These are phyloP conservation scores for Coniochaeta sp. DNA, from an alignment of 2,329 filamentous ascomycete species.

Conservation along the genomic window DNA sequence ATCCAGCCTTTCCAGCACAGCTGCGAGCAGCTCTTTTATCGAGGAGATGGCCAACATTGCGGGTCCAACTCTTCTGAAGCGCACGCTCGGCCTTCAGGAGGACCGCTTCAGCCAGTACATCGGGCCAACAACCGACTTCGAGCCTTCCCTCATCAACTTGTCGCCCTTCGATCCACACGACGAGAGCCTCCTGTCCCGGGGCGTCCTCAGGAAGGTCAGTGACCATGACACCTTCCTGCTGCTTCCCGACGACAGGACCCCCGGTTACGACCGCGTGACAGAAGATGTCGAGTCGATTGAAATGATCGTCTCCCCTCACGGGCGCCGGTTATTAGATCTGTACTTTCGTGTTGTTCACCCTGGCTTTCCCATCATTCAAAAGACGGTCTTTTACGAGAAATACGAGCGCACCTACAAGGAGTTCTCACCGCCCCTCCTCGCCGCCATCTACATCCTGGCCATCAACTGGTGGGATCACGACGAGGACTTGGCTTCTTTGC, in stretches of 20 bases:
- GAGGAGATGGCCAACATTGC: conserved; percentile 67
- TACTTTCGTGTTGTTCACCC: conserved; percentile 80
- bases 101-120: conserved; percentile 80
- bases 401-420: conserved; percentile 66
- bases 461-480: conserved; percentile 83
- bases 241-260: conserved; percentile 66
- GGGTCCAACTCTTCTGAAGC: conserved; percentile 57
- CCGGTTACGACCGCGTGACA: conserved; percentile 61
- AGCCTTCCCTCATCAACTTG: conserved; percentile 74
- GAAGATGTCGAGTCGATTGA: conserved; percentile 65
- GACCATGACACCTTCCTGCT: conserved; percentile 74
- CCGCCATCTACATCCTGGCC: conserved; percentile 76
- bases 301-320: conserved; percentile 66
- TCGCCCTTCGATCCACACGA: conserved; percentile 75
- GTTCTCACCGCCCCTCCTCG: conserved; percentile 69
- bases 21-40: conserved; percentile 54
- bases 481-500: conserved; percentile 54
- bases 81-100: conserved; percentile 67
- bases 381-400: conserved; percentile 71
- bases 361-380: conserved; percentile 75
- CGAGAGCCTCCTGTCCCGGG: conserved; percentile 65
- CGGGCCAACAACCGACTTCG: conserved; percentile 75
- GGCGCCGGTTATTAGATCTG: conserved; percentile 68
- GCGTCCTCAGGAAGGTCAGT: conserved; percentile 67
- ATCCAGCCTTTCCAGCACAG: conserved; percentile 54